A percentile compares a stretch with the other conserved stretches of the same genome.
phyloP scores from a whole-genome alignment of 208 protist genomes.

The Acanthamoeba culbertsoni region DNA sequence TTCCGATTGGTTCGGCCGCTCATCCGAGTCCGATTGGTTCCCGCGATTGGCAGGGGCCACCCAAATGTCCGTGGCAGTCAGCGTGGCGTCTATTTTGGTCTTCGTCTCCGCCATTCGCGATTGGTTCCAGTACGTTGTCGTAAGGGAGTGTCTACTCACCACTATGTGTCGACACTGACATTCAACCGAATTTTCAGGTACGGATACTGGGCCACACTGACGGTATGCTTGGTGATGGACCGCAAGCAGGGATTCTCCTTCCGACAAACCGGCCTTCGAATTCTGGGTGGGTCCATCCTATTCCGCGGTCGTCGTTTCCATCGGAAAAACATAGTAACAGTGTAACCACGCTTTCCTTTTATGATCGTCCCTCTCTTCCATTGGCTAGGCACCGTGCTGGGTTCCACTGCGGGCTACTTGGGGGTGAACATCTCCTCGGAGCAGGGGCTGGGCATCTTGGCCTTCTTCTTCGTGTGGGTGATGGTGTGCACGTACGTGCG shows the following conservation, averaged over 20 bases:
- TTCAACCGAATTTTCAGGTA: background rate
- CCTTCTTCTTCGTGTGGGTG: slow-evolving; percentile 35
- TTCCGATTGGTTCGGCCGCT: background rate
- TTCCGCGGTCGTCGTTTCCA: no score
- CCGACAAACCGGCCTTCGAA: background rate
- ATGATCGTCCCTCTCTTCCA: no score
- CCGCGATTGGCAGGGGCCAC: background rate
- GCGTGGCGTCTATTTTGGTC: background rate
- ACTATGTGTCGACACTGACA: background rate
- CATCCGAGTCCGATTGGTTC: background rate
- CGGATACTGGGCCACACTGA: background rate
- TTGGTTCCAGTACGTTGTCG: background rate
- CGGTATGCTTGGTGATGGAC: slow-evolving; percentile 21
- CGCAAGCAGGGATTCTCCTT: slow-evolving; percentile 32
- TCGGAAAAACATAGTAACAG: no score
- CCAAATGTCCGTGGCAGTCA: background rate
- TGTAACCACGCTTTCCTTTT: no score
- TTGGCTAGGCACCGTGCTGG: slow-evolving; percentile 41
- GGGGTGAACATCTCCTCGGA: background rate
- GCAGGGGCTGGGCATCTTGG: background rate
- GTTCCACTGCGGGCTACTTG: background rate
- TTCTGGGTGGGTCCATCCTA: background rate
- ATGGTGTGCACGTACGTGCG: background rate
- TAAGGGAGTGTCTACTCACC: background rate
- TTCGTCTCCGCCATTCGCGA: background rate